Evolutionary conservation across 1,284 basidiomycete genomes (phyloP).

Genomic region (Wallemia hederae): DNA sequence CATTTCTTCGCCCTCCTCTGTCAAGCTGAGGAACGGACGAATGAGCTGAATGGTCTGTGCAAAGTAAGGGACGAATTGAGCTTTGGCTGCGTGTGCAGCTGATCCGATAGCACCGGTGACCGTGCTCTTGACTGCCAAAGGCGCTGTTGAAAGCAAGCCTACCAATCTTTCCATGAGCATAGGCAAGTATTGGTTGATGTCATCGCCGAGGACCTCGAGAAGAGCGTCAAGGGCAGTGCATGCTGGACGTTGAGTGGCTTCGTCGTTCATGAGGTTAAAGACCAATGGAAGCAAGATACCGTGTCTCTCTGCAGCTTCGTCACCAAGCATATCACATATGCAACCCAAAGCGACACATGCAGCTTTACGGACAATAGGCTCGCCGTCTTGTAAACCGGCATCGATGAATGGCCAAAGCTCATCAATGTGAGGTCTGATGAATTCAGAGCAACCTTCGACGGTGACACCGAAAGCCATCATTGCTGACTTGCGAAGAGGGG

Average conservation of each 20-base stretch:
- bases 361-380: conserved; percentile 69
- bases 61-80: conserved; percentile 82
- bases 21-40: conserved; percentile 51
- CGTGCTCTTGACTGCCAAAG: conserved; percentile 65
- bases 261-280: conserved; percentile 66
- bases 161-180: conserved; percentile 88
- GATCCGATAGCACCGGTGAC: conserved; percentile 95
- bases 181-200: conserved; percentile 58
- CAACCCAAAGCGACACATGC: conserved; percentile 86
- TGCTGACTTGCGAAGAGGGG: conserved; percentile 54
- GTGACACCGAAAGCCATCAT: conserved; percentile 87
- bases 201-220: conserved; percentile 76
- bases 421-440: conserved; percentile 79
- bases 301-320: conserved; percentile 68
- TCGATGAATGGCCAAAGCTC: conserved; percentile 80
- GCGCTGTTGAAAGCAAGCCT: conserved; percentile 59
- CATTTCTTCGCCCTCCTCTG: conserved; percentile 38
- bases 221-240: conserved; percentile 91
- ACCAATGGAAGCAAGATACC: conserved; percentile 62
- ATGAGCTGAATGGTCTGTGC: conserved; percentile 68
- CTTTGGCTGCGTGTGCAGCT: conserved; percentile 90
- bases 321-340: conserved; percentile 90
- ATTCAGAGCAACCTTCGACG: conserved; percentile 95
- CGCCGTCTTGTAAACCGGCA: conserved; percentile 52
- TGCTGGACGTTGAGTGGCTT: conserved; percentile 62